phyloP scores from a whole-genome alignment of 257 asterid genomes.

The Solanum neorickii region DNA sequence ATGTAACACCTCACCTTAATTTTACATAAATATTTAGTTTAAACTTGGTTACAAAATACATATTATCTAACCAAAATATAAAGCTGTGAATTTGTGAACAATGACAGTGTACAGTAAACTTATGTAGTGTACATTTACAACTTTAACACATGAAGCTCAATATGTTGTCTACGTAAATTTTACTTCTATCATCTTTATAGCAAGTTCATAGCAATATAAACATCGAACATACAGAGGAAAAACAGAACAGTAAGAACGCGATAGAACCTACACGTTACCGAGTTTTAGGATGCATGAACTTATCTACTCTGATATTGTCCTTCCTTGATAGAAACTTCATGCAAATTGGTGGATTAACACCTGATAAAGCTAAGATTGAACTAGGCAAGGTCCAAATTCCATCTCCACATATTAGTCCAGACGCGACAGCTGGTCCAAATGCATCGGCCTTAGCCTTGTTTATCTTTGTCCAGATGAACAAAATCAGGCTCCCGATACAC shows the following conservation, averaged over 20 bases:
- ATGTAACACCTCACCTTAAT: too few relatives aligned
- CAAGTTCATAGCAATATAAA: neutral
- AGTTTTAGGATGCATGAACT: slow-evolving; percentile 7
- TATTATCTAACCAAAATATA: neutral
- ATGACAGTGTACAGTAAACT: neutral
- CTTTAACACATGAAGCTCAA: neutral
- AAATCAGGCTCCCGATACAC: slow-evolving; percentile 56
- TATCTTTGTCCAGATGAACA: slow-evolving; percentile 43
- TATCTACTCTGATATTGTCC: slow-evolving; percentile 25
- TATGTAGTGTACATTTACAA: neutral
- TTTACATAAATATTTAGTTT: too few relatives aligned
- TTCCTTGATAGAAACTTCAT: slow-evolving; percentile 51
- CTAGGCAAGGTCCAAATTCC: slow-evolving; percentile 56
- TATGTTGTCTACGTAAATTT: neutral
- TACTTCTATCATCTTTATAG: neutral
- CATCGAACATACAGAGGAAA: neutral
- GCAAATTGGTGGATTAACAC: slow-evolving; percentile 59
- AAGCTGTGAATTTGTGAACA: neutral
- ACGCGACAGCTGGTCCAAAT: slow-evolving; percentile 51
- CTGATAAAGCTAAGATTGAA: slow-evolving; percentile 38
- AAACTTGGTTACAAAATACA: neutral
- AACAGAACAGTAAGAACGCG: neutral
- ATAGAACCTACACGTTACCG: neutral
- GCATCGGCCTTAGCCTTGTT: slow-evolving; percentile 48
- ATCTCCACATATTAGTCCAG: slow-evolving; percentile 61